phyloP scores from a whole-genome alignment of 116 monocot genomes.

The Cymodocea nodosa region DNA sequence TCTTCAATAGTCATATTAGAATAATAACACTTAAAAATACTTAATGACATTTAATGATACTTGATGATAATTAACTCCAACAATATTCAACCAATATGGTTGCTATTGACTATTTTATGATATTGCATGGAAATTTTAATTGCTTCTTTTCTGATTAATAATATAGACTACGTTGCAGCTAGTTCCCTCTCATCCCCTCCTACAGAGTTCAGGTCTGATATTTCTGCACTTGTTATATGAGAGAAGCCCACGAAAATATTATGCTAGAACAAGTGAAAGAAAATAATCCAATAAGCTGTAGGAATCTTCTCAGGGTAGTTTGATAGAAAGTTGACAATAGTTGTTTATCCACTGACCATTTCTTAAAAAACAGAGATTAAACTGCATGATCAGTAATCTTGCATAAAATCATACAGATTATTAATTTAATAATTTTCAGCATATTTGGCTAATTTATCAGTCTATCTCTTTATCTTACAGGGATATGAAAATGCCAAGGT shows the following conservation, averaged over 20 bases:
- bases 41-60: too few relatives aligned
- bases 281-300: background rate
- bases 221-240: too few relatives aligned
- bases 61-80: too few relatives aligned
- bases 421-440: background rate
- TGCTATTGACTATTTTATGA: too few relatives aligned
- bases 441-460: background rate
- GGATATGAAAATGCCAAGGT: constrained; percentile 39
- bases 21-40: too few relatives aligned
- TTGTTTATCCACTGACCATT: background rate
- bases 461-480: constrained; percentile 11
- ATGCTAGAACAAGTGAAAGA: too few relatives aligned
- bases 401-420: background rate
- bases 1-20: too few relatives aligned
- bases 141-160: background rate
- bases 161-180: background rate
- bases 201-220: too few relatives aligned
- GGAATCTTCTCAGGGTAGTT: background rate
- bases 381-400: background rate
- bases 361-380: background rate
- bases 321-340: background rate
- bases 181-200: too few relatives aligned
- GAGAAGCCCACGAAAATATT: too few relatives aligned
- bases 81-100: background rate
- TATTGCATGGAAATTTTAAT: background rate